Percentiles rank a stretch among this genome's conserved stretches.
These are phyloP conservation scores for Posidonia oceanica DNA, from an alignment of 116 monocot species.

Conservation along the genomic window DNA sequence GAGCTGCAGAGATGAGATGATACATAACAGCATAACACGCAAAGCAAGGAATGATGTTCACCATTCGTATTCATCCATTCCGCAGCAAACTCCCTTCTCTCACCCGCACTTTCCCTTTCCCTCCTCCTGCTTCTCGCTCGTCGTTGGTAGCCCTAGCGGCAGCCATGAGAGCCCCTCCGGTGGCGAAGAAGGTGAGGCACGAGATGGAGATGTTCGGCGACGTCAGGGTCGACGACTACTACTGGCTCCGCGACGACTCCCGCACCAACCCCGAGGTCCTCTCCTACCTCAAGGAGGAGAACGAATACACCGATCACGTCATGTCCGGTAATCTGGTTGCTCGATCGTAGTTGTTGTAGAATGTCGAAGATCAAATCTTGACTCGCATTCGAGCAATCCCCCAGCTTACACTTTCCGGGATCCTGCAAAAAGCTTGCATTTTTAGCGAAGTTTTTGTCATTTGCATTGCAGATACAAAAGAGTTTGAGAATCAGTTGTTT, in stretches of 20 bases:
- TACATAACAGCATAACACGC: too few species aligned
- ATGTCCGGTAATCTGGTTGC: slow-evolving; percentile 50
- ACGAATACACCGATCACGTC: slow-evolving; percentile 49
- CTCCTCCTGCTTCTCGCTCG: neutral
- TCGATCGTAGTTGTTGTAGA: neutral
- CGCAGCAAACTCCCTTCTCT: neutral
- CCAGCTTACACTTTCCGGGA: neutral
- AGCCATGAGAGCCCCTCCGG: slow-evolving; percentile 36
- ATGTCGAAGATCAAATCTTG: neutral
- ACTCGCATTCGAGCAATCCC: neutral
- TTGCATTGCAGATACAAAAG: slow-evolving; percentile 53
- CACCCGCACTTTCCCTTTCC: neutral
- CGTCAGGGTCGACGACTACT: slow-evolving; percentile 84
- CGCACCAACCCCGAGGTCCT: slow-evolving; percentile 61
- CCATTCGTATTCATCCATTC: too few species aligned
- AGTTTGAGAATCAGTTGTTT: slow-evolving; percentile 57
- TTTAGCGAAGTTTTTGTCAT: neutral
- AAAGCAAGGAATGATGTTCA: too few species aligned
- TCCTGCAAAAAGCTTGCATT: neutral
- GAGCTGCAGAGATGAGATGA: too few species aligned
- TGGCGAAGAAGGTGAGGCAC: slow-evolving; percentile 83
- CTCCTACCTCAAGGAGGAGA: slow-evolving; percentile 63
- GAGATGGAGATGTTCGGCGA: slow-evolving; percentile 85
- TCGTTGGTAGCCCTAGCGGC: slow-evolving; percentile 2
- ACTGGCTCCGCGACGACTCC: slow-evolving; percentile 98